Conservation (phyloP, 768 basidiomycete genomes). For the Serpula lacrymans region DNA sequence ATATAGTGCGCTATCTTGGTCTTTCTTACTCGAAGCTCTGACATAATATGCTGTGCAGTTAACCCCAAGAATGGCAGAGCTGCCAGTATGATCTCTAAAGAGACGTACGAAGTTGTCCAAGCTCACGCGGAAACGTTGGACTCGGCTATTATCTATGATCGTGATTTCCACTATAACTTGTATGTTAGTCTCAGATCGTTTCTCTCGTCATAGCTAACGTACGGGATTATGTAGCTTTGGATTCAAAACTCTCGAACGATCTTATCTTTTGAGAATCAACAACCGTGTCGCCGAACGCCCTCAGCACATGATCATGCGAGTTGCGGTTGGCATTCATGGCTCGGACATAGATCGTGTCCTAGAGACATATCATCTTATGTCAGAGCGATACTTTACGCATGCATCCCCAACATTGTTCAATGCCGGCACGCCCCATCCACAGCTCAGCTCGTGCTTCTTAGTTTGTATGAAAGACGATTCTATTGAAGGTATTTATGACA, state of each 20-base stretch:
- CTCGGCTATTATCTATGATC: slow-evolving; percentile 95
- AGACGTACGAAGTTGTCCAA: slow-evolving; percentile 79
- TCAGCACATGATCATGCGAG: slow-evolving; percentile 99
- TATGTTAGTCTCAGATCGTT: slow-evolving; percentile 34
- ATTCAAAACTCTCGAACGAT: slow-evolving; percentile 99
- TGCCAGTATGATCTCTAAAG: slow-evolving; percentile 88
- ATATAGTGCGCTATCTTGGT: slow-evolving; percentile 57
- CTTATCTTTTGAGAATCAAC: slow-evolving; percentile 92
- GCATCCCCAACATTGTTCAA: slow-evolving; percentile 98
- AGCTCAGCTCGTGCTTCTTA: slow-evolving; percentile 95
- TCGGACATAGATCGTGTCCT: slow-evolving; percentile 82
- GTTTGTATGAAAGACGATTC: slow-evolving; percentile 98
- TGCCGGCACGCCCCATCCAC: slow-evolving; percentile 93
- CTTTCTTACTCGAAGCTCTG: neutral
- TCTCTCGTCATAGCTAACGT: slow-evolving; percentile 3
- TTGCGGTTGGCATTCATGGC: slow-evolving; percentile 96
- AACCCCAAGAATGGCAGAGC: slow-evolving; percentile 92
- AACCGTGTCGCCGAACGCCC: slow-evolving; percentile 96
- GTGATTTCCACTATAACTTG: slow-evolving; percentile 98
- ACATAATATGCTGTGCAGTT: slow-evolving; percentile 40
- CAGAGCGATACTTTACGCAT: slow-evolving; percentile 97
- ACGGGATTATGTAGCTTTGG: slow-evolving; percentile 63
- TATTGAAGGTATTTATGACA: slow-evolving; percentile 99
- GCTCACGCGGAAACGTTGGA: slow-evolving; percentile 81
- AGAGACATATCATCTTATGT: slow-evolving; percentile 96